phyloP scores from a whole-genome alignment of 768 basidiomycete genomes.

The Rhizopogon sp. region DNA sequence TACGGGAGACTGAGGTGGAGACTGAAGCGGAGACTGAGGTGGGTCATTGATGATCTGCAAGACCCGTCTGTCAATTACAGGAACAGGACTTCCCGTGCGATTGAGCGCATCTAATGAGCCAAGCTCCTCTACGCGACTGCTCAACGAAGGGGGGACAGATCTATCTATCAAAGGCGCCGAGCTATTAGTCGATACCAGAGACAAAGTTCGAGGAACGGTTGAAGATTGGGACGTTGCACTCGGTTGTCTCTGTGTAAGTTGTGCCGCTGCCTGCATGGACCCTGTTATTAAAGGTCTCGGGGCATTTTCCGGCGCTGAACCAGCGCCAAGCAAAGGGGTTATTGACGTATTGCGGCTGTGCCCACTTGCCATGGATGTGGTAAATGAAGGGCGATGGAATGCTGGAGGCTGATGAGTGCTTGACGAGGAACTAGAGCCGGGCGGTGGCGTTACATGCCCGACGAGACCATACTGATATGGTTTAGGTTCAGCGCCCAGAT shows the following conservation, averaged over 20 bases:
- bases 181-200: constrained; percentile 12
- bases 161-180: background rate
- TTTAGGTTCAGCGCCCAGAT: constrained; percentile 35
- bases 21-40: constrained; percentile 18
- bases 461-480: constrained; percentile 65
- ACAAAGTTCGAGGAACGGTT: constrained; percentile 15
- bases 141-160: constrained; percentile 1
- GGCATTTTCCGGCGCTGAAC: constrained; percentile 5
- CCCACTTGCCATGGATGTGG: constrained; percentile 6
- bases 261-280: constrained; percentile 31
- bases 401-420: constrained; percentile 27
- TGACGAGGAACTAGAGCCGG: constrained; percentile 15
- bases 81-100: constrained; percentile 17
- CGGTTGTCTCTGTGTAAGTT: constrained; percentile 7
- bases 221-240: constrained; percentile 2
- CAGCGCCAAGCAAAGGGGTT: constrained; percentile 17
- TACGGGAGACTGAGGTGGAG: constrained; percentile 19
- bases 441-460: constrained; percentile 34
- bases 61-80: constrained; percentile 16
- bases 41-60: constrained; percentile 23
- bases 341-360: constrained; percentile 21
- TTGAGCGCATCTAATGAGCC: constrained; percentile 10
- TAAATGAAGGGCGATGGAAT: background rate
- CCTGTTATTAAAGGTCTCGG: constrained; percentile 31
- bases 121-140: constrained; percentile 14